Evolutionary conservation across 2,329 filamentous ascomycete genomes (phyloP), one percentile per base, ranked within the genome.

Genomic region (Aspergillus viridinutans): DNA sequence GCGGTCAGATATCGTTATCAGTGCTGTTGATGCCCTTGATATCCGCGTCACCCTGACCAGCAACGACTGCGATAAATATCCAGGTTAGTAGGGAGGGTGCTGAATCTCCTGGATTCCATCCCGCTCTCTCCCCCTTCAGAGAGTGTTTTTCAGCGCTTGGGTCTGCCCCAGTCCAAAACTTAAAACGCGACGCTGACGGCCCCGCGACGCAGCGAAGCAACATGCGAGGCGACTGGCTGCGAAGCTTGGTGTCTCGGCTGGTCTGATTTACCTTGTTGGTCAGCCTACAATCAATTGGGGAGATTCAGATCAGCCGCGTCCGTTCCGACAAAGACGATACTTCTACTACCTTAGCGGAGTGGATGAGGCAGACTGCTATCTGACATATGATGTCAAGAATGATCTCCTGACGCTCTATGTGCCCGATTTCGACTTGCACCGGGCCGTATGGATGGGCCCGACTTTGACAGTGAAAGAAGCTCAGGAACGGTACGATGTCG

Each of bases 371-470:
- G 80, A 83, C 61, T 85, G 81, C 63, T 74, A 79, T 56, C 64
- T 86, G 43, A 83, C 80, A 2, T 87, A 86, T 67, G 78, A 85
- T 66, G 80, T 85, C 58, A 71, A 72, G 32, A 75, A 75, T 10
- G 88, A 92, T 69, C 75, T 77, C 23, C 81, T 94, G 56, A 84
- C 82, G 4, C 82, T 93, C 28, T 94, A 88, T 82, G 85, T 93
- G 50, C 89, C 89, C 2, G 83, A 84, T 64, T 83, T 86, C 61
- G 83, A 89, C 62, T 83, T 76, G n/a, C 72, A 67, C 53, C 70
- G 67, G 38, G 72, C 73, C 23, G 72, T 77, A 53, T 77, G 73
- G 73, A 76, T 73, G 69, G 74, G 75, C 1, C 74, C 74, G 12
- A 76, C 74, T 5, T 59, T 77, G 9, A 70, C 71, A 4, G 61